Evolutionary conservation across 164 flowering plant species (phyloP), one percentile per base, ranked within the genome.

Genomic region (Cinnamomum chago): DNA sequence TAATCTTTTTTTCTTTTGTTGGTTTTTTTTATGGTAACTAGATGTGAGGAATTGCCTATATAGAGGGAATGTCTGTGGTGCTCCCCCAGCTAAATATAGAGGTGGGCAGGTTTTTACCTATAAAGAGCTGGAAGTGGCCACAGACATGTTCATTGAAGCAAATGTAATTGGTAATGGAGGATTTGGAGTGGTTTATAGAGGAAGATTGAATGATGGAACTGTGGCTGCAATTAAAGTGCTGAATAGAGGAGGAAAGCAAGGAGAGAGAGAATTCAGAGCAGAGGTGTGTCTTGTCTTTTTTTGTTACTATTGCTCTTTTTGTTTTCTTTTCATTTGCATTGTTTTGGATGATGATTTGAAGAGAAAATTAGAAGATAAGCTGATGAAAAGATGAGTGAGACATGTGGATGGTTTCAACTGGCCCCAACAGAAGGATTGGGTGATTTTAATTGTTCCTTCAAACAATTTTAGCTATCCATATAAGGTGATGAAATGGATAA

Each of bases 51-150:
- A 80, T 18, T 92, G 91, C 68, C 73, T 87, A 12, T 81, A 88
- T 72, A 88, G 85, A 66, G 88, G 85, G 55, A 83, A 79, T 73
- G 71, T 77, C 33, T 65, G 75, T 35, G 68, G 76, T 7, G 28
- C 68, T 17, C 75, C 83, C 0, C 28, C 74, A 18, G 28, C 75
- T 23, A 86, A 75, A 80, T 51, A 71, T n/a, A 84, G 60, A 76
- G 93, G 91, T 74, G 92, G 88, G 25, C 97, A 95, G 83, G 98
- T 95, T 5, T 93, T 90, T 78, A 90, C 99, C 4, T 90, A 88
- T 82, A 90, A 80, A 80, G 96, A 92, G 82, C 86, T 92, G 22
- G 93, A 90, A 81, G 14, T 73, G 77, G 97, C 98, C n/a, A 95
- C 98, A 7, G 78, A 87, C 10, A 76, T 76, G n/a, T 95, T 95